Percentiles rank a stretch among this genome's conserved stretches.
Evolutionary conservation across 768 basidiomycete genomes (phyloP).

Genomic region (Termitomyces eurrhizus): DNA sequence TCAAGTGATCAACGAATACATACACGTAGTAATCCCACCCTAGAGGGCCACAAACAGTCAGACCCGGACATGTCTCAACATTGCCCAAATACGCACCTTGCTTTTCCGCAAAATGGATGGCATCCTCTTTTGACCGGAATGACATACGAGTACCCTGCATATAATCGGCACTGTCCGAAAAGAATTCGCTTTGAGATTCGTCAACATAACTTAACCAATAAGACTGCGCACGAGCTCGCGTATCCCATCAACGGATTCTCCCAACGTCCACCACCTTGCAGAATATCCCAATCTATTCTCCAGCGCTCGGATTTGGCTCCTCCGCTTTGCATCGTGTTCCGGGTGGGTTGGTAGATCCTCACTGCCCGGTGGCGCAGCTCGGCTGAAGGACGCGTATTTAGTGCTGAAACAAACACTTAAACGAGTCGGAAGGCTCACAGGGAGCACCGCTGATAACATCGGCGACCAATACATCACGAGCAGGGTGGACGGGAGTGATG

Average conservation of each 20-base stretch:
- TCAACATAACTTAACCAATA: neutral
- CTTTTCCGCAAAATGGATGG: constrained; percentile 94
- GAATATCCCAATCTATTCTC: constrained; percentile 91
- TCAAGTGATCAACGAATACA: constrained; percentile 25
- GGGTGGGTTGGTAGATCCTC: constrained; percentile 89
- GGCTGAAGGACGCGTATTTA: constrained; percentile 33
- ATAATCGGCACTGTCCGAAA: constrained; percentile 73
- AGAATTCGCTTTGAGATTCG: neutral
- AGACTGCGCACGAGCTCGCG: constrained; percentile 80
- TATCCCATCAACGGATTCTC: constrained; percentile 98
- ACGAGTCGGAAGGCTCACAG: constrained; percentile 38
- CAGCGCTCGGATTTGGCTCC: constrained; percentile 82
- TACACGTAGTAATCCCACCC: constrained; percentile 94
- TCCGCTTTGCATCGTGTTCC: constrained; percentile 95
- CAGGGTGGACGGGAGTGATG: constrained; percentile 38
- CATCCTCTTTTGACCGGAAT: constrained; percentile 87
- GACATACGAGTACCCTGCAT: constrained; percentile 86
- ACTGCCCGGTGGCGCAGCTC: constrained; percentile 86
- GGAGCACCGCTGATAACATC: constrained; percentile 87
- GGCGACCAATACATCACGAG: constrained; percentile 67
- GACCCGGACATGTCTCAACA: neutral
- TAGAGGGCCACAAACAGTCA: constrained; percentile 26
- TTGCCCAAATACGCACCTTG: constrained; percentile 56
- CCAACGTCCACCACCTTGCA: constrained; percentile 91
- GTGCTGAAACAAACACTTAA: neutral